A percentile compares a stretch with the other conserved stretches of the same genome.
phyloP scores from a whole-genome alignment of 805 yeast genomes.

The Hanseniaspora lindneri region DNA sequence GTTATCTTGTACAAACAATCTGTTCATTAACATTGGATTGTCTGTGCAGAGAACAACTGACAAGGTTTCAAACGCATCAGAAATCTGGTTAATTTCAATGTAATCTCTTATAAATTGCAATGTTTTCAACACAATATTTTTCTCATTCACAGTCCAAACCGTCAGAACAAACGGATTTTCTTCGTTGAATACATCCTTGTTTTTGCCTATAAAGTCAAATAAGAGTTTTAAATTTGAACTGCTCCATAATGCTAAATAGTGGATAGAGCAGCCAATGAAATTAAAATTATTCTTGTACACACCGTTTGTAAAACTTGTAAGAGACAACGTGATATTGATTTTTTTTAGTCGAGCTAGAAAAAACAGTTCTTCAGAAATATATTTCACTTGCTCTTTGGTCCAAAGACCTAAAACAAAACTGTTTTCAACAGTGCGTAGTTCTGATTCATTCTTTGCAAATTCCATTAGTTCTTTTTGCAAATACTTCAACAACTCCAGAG shows the following conservation, averaged over 20 bases:
- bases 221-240: conserved; percentile 25
- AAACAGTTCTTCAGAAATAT: conserved; percentile 26
- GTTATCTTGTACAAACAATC: neutral
- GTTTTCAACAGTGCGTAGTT: conserved; percentile 35
- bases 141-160: conserved; percentile 43
- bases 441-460: conserved; percentile 24
- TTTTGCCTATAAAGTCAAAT: conserved; percentile 25
- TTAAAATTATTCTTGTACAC: conserved; percentile 34
- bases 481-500: conserved; percentile 34
- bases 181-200: conserved; percentile 30
- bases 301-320: conserved; percentile 27
- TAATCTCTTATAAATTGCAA: neutral
- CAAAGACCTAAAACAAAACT: conserved; percentile 43
- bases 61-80: neutral
- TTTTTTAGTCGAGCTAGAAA: neutral
- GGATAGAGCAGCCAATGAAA: conserved; percentile 45
- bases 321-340: conserved; percentile 19
- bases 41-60: conserved; percentile 15
- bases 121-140: neutral
- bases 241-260: conserved; percentile 38
- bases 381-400: conserved; percentile 37
- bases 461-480: conserved; percentile 30
- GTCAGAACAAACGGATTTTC: conserved; percentile 2
- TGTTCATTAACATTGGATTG: conserved; percentile 8
- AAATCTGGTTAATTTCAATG: neutral